These are phyloP conservation scores for Capsicum pubescens DNA, from an alignment of 257 asterid species.

Conservation along the genomic window DNA sequence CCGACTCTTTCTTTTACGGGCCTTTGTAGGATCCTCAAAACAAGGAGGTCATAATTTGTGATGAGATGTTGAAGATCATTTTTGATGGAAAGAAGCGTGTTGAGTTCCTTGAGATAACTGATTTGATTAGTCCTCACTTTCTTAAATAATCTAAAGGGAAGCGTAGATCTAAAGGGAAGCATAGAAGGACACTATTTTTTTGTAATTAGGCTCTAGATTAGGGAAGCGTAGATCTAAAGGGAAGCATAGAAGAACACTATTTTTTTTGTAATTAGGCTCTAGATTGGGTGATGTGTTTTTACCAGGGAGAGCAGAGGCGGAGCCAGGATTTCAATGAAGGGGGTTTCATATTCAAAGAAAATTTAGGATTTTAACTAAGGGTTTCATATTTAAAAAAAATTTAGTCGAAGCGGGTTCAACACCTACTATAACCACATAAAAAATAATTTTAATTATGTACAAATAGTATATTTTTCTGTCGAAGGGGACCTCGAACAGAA, in stretches of 20 bases:
- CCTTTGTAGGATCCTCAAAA: slow-evolving; percentile 72
- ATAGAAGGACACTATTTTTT: background rate
- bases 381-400: too few species aligned
- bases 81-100: slow-evolving; percentile 73
- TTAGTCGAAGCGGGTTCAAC: too few species aligned
- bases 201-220: slow-evolving; percentile 40
- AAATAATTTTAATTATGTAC: too few species aligned
- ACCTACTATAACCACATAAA: too few species aligned
- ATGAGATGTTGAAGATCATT: slow-evolving; percentile 83
- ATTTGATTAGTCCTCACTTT: slow-evolving; percentile 86
- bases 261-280: slow-evolving; percentile 44
- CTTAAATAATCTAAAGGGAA: slow-evolving; percentile 43
- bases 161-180: slow-evolving; percentile 24
- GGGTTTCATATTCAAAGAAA: too few species aligned
- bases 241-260: background rate
- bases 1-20: too few species aligned
- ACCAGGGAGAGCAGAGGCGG: background rate
- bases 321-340: too few species aligned
- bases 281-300: background rate
- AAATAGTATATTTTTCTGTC: too few species aligned
- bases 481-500: too few species aligned
- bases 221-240: slow-evolving; percentile 16
- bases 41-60: slow-evolving; percentile 83
- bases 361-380: too few species aligned
- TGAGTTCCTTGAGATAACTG: slow-evolving; percentile 93